Conservation (phyloP, 1,284 basidiomycete species). For the Sutorius eximius region DNA sequence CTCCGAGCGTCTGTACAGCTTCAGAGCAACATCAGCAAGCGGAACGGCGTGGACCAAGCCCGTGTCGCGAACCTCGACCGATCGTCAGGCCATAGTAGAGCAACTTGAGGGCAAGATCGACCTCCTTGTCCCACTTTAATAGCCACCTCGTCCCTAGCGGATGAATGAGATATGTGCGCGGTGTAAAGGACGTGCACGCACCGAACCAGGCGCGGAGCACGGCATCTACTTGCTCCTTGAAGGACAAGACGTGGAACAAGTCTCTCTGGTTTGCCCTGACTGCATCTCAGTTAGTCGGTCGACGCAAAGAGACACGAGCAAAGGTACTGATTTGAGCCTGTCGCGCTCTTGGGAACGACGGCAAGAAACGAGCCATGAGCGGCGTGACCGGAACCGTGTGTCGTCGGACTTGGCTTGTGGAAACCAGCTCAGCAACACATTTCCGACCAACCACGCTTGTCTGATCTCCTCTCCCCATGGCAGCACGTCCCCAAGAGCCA, state of each 20-base stretch:
- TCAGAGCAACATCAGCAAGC: constrained; percentile 8
- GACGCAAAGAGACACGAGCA: not conserved
- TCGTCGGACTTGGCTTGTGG: constrained; percentile 5
- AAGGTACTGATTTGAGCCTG: constrained; percentile 84
- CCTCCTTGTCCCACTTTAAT: constrained; percentile 77
- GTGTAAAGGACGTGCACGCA: constrained; percentile 36
- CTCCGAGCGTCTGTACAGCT: constrained; percentile 84
- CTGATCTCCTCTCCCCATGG: constrained; percentile 20
- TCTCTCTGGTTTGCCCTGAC: constrained; percentile 88
- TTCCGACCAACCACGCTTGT: not conserved
- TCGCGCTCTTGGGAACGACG: constrained; percentile 67
- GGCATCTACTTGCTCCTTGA: constrained; percentile 76
- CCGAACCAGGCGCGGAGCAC: constrained; percentile 79
- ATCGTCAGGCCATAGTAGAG: constrained; percentile 77
- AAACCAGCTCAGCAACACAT: not conserved
- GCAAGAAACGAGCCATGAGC: constrained; percentile 33
- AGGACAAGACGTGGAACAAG: constrained; percentile 69
- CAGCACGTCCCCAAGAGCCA: constrained; percentile 47
- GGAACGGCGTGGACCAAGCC: not conserved
- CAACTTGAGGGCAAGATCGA: constrained; percentile 71
- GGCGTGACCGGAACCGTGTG: not conserved
- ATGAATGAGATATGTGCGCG: constrained; percentile 1
- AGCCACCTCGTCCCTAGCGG: constrained; percentile 82
- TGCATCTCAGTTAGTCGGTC: constrained; percentile 33
- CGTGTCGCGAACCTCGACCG: constrained; percentile 58